Conservation (phyloP, 805 yeast genomes). For the Yamadazyma sp. region DNA sequence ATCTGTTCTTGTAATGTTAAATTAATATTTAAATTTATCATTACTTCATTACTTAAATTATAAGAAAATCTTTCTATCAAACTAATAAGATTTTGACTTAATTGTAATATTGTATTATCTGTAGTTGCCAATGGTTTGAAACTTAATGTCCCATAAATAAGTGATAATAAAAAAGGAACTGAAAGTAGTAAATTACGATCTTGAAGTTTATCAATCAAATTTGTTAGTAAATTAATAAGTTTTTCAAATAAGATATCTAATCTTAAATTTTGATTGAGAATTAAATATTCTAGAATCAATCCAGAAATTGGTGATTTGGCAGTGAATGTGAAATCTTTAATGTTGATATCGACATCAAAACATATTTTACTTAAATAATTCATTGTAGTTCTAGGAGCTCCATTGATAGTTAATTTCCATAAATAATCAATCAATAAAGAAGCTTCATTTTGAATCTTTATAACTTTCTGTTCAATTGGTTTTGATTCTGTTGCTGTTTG, state of each 20-base stretch:
- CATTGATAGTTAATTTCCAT: conserved; percentile 35
- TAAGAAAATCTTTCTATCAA: conserved; percentile 17
- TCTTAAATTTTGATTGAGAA: conserved; percentile 42
- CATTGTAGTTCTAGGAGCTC: conserved; percentile 30
- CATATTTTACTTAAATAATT: conserved; percentile 30
- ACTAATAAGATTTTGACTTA: conserved; percentile 15
- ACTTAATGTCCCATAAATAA: conserved; percentile 51
- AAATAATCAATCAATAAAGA: conserved; percentile 31
- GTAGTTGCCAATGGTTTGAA: conserved; percentile 65
- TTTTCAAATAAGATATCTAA: conserved; percentile 48
- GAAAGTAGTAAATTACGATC: conserved; percentile 21
- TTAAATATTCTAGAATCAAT: conserved; percentile 40
- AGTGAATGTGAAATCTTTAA: conserved; percentile 19
- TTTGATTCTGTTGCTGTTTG: background rate
- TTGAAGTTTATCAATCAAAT: conserved; percentile 27
- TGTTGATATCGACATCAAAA: conserved; percentile 18
- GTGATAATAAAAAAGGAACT: conserved; percentile 58
- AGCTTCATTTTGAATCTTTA: conserved; percentile 31
- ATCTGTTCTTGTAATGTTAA: conserved; percentile 10
- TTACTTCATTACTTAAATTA: conserved; percentile 18
- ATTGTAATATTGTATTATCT: conserved; percentile 21
- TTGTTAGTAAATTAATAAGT: conserved; percentile 26
- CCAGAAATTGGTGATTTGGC: conserved; percentile 30
- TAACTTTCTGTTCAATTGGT: conserved; percentile 8
- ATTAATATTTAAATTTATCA: conserved; percentile 13